Percentiles rank a stretch among this genome's conserved stretches.
Evolutionary conservation across 371 early-diverging fungal species (phyloP).

Genomic region (Smittium culicis): DNA sequence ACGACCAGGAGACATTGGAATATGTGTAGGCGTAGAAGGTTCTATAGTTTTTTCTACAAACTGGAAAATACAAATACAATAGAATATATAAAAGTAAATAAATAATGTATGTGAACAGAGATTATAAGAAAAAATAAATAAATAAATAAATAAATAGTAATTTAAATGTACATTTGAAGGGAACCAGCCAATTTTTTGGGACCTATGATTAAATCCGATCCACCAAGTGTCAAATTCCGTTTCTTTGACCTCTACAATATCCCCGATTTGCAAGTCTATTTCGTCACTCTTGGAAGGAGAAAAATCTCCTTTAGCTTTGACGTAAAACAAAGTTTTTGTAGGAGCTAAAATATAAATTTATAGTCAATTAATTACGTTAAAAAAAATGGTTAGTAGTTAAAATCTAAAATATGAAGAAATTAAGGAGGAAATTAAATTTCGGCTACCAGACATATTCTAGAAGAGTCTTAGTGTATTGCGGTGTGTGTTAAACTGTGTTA

Average conservation of each 20-base stretch:
- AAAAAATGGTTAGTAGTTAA: too few relatives aligned
- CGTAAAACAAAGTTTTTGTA: conserved; percentile 15
- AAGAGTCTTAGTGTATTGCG: too few relatives aligned
- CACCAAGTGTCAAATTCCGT: conserved; percentile 47
- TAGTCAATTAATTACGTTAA: too few relatives aligned
- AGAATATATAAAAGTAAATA: not conserved
- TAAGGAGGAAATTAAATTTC: too few relatives aligned
- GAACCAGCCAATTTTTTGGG: conserved; percentile 46
- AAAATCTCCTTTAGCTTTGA: conserved; percentile 34
- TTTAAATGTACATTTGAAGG: conserved; percentile 45
- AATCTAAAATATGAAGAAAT: too few relatives aligned
- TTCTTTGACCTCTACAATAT: conserved; percentile 45
- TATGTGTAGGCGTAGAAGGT: not conserved
- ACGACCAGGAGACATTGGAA: not conserved
- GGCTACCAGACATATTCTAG: too few relatives aligned
- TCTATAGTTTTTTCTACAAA: not conserved
- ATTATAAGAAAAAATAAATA: not conserved
- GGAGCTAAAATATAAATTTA: too few relatives aligned
- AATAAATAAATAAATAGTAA: conserved; percentile 12
- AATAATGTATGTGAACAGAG: too few relatives aligned
- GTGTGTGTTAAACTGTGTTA: too few relatives aligned
- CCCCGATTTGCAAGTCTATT: conserved; percentile 45
- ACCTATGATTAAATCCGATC: conserved; percentile 42
- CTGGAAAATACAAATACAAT: not conserved
- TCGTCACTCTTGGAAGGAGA: conserved; percentile 44